Evolutionary conservation across 202 grass and related monocot genomes (phyloP).

Genomic region (Hordeum pubiflorum): DNA sequence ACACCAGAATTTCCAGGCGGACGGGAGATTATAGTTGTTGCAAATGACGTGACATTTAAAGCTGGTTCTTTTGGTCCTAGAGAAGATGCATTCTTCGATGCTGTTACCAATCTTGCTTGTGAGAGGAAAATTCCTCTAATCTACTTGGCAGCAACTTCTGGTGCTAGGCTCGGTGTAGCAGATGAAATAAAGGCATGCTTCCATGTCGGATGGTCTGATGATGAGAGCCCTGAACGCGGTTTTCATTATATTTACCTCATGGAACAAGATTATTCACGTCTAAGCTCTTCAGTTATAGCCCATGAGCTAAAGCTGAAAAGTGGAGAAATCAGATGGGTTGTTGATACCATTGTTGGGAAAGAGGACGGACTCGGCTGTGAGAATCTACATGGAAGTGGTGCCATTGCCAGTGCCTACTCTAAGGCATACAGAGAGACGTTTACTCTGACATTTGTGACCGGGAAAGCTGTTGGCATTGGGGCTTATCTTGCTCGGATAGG

Average conservation of each 20-base stretch:
- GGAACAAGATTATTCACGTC: conserved; percentile 56
- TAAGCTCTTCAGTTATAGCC: conserved; percentile 77
- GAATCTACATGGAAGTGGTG: conserved; percentile 90
- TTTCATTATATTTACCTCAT: conserved; percentile 92
- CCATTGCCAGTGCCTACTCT: conserved; percentile 86
- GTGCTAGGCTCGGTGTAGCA: conserved; percentile 84
- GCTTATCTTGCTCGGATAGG: conserved; percentile 95
- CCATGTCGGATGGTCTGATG: conserved; percentile 89
- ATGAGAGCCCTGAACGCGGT: conserved; percentile 75
- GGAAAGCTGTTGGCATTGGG: conserved; percentile 88
- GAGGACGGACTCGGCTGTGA: conserved; percentile 95
- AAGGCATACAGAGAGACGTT: conserved; percentile 92
- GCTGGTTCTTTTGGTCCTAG: conserved; percentile 86
- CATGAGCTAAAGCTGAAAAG: conserved; percentile 73
- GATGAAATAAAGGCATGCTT: conserved; percentile 91
- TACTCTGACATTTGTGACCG: conserved; percentile 94
- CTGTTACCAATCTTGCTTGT: conserved; percentile 82
- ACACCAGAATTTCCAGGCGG: conserved; percentile 83
- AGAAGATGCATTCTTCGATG: conserved; percentile 94
- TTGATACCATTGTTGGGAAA: conserved; percentile 90
- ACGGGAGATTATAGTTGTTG: conserved; percentile 85
- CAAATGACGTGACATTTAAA: conserved; percentile 94
- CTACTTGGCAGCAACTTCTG: conserved; percentile 84
- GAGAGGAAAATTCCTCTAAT: conserved; percentile 93
- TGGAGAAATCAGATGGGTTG: conserved; percentile 83